Evolutionary conservation across 2,329 filamentous ascomycete species (phyloP), one percentile per base, ranked within the genome.

Genomic region (Paradendryphiella salina): DNA sequence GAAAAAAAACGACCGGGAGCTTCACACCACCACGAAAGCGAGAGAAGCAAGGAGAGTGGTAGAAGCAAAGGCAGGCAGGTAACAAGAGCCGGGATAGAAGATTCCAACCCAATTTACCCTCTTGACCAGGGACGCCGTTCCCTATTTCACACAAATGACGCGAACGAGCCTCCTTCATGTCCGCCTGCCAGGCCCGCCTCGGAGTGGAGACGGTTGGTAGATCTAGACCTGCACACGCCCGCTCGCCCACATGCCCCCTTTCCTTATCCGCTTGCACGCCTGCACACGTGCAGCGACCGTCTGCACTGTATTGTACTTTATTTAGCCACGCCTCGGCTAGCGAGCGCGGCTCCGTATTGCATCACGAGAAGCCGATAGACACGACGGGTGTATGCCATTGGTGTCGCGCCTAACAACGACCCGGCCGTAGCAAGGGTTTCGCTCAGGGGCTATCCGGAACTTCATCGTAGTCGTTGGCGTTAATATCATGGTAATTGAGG

Each of bases 101-200:
- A 33, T 50, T 41, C 31, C 32, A 48, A 14, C 21, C 34, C 38
- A 11, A 38, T 21, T 41, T 21, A 32, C 23, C 28, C 46, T 20
- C 26, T 29, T n/a, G 35, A 34, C 39, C 45, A 39, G 33, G 45
- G 47, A 42, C 43, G 36, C 46, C 34, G 43, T 60, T 57, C 43
- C 57, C 52, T 46, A 57, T 55, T 60, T 56, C 55, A 54, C 53
- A 28, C 37, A 59, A 59, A 60, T 57, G 50, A 59, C 54, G 53
- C 52, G 43, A 48, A 49, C 51, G 36, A 52, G 47, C 52, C 55
- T 52, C 47, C 26, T 36, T 33, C 34, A 31, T 29, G 33, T 46
- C 46, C 32, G 18, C 26, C 26, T 20, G 46, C 46, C 43, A n/a
- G 33, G 43, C 39, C 37, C 40, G 40, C 28, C 36, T 23, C 18